Evolutionary conservation across 495 filamentous ascomycete genomes (phyloP), one percentile per base, ranked within the genome.

Genomic region (Terfezia boudieri): DNA sequence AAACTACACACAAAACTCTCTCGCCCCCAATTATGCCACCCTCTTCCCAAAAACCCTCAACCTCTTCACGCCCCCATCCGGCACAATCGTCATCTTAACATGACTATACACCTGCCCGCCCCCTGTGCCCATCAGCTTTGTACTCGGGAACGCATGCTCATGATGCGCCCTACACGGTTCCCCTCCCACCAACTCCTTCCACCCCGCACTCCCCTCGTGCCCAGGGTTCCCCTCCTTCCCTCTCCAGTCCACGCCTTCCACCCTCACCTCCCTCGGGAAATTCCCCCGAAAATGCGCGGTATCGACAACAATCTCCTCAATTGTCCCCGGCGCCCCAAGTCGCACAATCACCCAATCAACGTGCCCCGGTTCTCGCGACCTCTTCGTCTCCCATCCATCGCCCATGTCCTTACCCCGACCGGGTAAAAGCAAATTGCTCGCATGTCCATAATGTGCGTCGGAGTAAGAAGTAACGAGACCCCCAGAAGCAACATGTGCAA

Each of bases 211-310:
- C 7, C 57, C 55, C 11, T 38, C 37, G 48, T 61, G 46, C 8
- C 56, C 56, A 0, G 55, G 41, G 4, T 58, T 52, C 8, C 11
- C 71, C 68, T 8, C 65, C 69, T 9, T 77, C 80, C 56, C 75
- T 4, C 41, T 46, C 41, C 41, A 75, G 49, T 75, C 69, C 51
- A 77, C 76, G 6, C 73, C 82, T 58, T 85, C 80, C 17, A 86
- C 74, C 62, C 77, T 78, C 23, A 85, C 78, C 55, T 76, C 76
- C 60, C 85, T 77, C 0, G 88, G 88, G 60, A 82, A 95, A 68
- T 95, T 95, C 8, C 88, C 88, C 37, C 85, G 71, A 66, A 89
- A 95, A 67, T 86, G 83, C 46, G 84, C 83, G 6, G 88, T 95
- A 67, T 95, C 88, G 12, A 94, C 78, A 4, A 92, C 66, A 23